Evolutionary conservation across 2,329 filamentous ascomycete genomes (phyloP), one percentile per base, ranked within the genome.

Genomic region (Verticillium dahliae): DNA sequence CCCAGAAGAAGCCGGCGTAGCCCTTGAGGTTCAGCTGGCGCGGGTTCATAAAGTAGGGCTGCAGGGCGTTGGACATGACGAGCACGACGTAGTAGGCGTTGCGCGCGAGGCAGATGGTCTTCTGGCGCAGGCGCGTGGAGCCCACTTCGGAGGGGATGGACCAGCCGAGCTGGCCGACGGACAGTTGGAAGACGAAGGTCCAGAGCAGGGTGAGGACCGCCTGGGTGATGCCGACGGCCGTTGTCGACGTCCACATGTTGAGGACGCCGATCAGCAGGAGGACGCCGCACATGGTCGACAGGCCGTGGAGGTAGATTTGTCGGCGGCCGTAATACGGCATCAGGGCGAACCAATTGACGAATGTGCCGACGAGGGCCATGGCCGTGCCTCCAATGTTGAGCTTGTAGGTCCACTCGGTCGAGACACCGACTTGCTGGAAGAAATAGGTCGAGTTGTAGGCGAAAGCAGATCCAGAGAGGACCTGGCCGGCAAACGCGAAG

Each of bases 241-340:
- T 27, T 72, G 56, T 70, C 75, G 74, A 70, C 60, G 71, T 66
- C n/a, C 72, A 62, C 27, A 75, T 74, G 3, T 80, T 70, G 37
- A 79, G 66, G 31, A 80, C 65, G 0, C 78, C 71, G 39, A 81
- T 69, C 13, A 72, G 68, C 4, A 76, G 71, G 1, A 77, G 71
- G 1, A 71, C 67, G 45, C 65, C 1, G 68, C 69, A 62, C 72
- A 82, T 69, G 15, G 71, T 67, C 1, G 75, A 72, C 2, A 77
- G 73, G 7, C 79, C 79, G 27, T 67, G 65, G 18, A 78, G 70
- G 59, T 80, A 74, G n/a, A 80, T 66, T 3, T 69, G 71, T 4
- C 76, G 71, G 2, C 77, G 74, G 15, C 78, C 77, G 60, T 77
- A 74, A 1, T 71, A 57, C 37, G 75, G 66, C 39, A 81, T 75